A percentile compares a stretch with the other conserved stretches of the same genome.
Evolutionary conservation across 78 protist species (phyloP).

Genomic region (Dictyostelium brefeldianum): DNA sequence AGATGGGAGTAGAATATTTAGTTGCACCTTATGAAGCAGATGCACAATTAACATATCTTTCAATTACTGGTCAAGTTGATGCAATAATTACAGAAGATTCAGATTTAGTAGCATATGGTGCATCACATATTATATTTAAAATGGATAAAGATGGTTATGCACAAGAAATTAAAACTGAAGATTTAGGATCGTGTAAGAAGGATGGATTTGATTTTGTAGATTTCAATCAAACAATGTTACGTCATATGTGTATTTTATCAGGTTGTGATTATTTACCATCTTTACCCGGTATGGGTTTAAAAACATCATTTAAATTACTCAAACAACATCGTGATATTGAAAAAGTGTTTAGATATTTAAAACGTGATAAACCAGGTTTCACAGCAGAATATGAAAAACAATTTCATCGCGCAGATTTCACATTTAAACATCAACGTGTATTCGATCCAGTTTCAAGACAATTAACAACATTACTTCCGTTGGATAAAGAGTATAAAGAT

Average conservation of each 20-base stretch:
- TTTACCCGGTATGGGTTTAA: constrained; percentile 94
- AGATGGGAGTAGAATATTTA: constrained; percentile 70
- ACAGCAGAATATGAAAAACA: constrained; percentile 75
- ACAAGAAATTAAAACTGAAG: constrained; percentile 53
- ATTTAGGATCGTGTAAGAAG: constrained; percentile 40
- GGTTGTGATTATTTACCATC: constrained; percentile 98
- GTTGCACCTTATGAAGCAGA: constrained; percentile 99
- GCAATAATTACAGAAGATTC: constrained; percentile 98
- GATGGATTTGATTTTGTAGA: constrained; percentile 36
- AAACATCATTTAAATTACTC: constrained; percentile 88
- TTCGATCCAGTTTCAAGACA: constrained; percentile 76
- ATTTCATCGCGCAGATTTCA: constrained; percentile 83
- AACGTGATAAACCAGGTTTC: not conserved
- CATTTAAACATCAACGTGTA: constrained; percentile 89
- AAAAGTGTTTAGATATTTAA: constrained; percentile 28
- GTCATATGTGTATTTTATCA: constrained; percentile 93
- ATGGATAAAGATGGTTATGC: constrained; percentile 88
- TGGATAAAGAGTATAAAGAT: constrained; percentile 16
- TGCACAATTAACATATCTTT: constrained; percentile 98
- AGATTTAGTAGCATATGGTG: constrained; percentile 96
- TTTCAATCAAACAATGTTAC: constrained; percentile 53
- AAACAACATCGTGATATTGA: constrained; percentile 49
- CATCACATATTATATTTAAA: constrained; percentile 79
- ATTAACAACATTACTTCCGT: constrained; percentile 45
- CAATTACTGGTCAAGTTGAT: constrained; percentile 62